A percentile compares a stretch with the other conserved stretches of the same genome.
Evolutionary conservation across 2,329 filamentous ascomycete genomes (phyloP).

Genomic region (Albifimbria verrucaria): DNA sequence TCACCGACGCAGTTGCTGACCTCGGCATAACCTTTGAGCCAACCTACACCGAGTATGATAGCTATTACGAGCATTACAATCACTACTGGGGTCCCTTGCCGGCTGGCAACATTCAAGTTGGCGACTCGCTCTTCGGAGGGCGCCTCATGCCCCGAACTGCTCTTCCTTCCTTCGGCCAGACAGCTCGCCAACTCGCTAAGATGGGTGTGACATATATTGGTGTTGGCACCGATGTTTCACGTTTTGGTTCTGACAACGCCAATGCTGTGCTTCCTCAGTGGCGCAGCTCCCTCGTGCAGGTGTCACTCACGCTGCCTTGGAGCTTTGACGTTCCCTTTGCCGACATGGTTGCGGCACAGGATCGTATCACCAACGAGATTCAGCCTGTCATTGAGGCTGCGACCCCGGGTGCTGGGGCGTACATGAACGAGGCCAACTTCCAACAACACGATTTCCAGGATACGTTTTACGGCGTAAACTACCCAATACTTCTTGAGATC

Average conservation of each 20-base stretch:
- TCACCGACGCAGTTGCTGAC: constrained; percentile 11
- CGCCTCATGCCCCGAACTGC: constrained; percentile 37
- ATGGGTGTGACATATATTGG: constrained; percentile 24
- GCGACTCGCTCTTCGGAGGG: constrained; percentile 30
- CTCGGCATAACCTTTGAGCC: constrained; percentile 11
- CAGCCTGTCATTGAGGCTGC: constrained; percentile 23
- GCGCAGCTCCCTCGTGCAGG: constrained; percentile 31
- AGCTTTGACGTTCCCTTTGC: constrained; percentile 20
- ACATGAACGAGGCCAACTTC: constrained; percentile 52
- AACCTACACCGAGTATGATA: constrained; percentile 16
- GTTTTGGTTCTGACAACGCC: constrained; percentile 15
- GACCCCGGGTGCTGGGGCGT: constrained; percentile 39
- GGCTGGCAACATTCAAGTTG: constrained; percentile 27
- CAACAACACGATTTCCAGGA: constrained; percentile 38
- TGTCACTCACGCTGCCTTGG: constrained; percentile 24
- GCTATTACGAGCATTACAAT: constrained; percentile 38
- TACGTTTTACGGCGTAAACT: constrained; percentile 45
- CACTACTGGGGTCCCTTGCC: constrained; percentile 39
- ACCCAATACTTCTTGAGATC: constrained; percentile 34
- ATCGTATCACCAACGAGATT: constrained; percentile 24
- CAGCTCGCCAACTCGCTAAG: constrained; percentile 10
- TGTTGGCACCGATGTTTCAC: constrained; percentile 21
- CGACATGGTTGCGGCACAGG: constrained; percentile 26
- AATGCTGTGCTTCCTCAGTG: constrained; percentile 40
- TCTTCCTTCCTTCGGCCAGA: constrained; percentile 16